Conservation (phyloP, 2,329 filamentous ascomycete genomes). For the Stagonosporopsis tanaceti region DNA sequence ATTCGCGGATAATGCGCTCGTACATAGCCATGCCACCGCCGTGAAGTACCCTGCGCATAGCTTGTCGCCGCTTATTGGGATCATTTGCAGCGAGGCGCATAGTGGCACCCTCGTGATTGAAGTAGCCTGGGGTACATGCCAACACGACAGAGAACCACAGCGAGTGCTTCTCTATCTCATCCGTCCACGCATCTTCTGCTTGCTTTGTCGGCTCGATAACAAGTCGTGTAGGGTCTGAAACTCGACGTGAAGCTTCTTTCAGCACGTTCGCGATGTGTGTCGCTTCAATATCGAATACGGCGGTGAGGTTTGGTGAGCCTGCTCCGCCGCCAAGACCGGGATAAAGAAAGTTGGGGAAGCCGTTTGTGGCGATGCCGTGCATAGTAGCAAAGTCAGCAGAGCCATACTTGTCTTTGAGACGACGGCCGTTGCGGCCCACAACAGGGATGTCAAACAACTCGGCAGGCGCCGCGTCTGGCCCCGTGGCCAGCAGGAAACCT, state of each 20-base stretch:
- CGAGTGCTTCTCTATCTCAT: background rate
- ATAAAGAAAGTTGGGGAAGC: conserved; percentile 16
- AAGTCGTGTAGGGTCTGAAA: background rate
- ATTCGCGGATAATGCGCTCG: background rate
- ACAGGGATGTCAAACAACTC: conserved; percentile 42
- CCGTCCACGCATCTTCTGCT: background rate
- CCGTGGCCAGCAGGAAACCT: conserved; percentile 41
- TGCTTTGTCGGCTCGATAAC: conserved; percentile 1
- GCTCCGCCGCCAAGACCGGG: background rate
- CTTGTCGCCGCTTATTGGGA: background rate
- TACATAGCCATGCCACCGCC: background rate
- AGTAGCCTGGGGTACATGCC: background rate
- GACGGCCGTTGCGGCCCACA: conserved; percentile 53
- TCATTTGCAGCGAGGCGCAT: background rate
- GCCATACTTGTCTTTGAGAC: conserved; percentile 45
- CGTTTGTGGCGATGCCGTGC: conserved; percentile 44
- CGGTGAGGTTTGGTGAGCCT: conserved; percentile 1
- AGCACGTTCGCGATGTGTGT: conserved; percentile 1
- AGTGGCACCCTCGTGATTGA: conserved; percentile 3
- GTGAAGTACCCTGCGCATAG: background rate
- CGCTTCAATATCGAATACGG: conserved; percentile 1
- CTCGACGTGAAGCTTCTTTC: background rate
- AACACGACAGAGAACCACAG: conserved; percentile 1
- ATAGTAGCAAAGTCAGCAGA: conserved; percentile 45
- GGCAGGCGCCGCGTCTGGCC: conserved; percentile 28